Evolutionary conservation across 1,284 basidiomycete species (phyloP).

Genomic region (Leccinum subfulvum): DNA sequence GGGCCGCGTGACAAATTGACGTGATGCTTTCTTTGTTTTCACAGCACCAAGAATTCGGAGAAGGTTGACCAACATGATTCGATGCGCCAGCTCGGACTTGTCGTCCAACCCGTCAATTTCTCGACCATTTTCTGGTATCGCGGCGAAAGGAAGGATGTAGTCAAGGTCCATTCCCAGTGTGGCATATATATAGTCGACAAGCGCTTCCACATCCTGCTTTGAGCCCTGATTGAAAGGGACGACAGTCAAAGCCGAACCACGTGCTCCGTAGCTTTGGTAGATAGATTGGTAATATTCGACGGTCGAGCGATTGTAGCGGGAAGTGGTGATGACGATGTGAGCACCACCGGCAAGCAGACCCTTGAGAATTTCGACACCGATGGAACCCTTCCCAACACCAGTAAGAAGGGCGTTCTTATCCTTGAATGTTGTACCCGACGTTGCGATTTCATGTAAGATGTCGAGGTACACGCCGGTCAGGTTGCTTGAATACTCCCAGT

Average conservation of each 20-base stretch:
- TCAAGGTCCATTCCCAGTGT: slow-evolving; percentile 94
- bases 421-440: slow-evolving; percentile 96
- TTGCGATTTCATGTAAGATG: slow-evolving; percentile 95
- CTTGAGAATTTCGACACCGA: slow-evolving; percentile 96
- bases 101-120: slow-evolving; percentile 98
- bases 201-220: slow-evolving; percentile 95
- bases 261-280: slow-evolving; percentile 93
- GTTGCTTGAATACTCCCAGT: slow-evolving; percentile 97
- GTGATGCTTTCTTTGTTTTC: slow-evolving; percentile 96
- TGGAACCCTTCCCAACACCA: slow-evolving; percentile 96
- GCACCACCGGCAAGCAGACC: slow-evolving; percentile 95
- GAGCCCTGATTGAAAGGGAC: slow-evolving; percentile 99
- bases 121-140: slow-evolving; percentile 96
- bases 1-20: slow-evolving; percentile 94
- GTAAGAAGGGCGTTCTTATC: slow-evolving; percentile 98
- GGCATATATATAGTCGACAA: slow-evolving; percentile 97
- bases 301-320: slow-evolving; percentile 88
- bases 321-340: slow-evolving; percentile 96
- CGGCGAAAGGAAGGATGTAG: slow-evolving; percentile 97
- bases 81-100: slow-evolving; percentile 95
- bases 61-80: slow-evolving; percentile 95
- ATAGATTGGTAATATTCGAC: slow-evolving; percentile 99
- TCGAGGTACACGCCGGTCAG: slow-evolving; percentile 95
- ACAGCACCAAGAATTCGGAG: slow-evolving; percentile 94
- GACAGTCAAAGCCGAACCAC: slow-evolving; percentile 93